Base-by-base conservation (phyloP, 1,139 yeast genomes). In the Suhomyces coccinellae region DNA sequence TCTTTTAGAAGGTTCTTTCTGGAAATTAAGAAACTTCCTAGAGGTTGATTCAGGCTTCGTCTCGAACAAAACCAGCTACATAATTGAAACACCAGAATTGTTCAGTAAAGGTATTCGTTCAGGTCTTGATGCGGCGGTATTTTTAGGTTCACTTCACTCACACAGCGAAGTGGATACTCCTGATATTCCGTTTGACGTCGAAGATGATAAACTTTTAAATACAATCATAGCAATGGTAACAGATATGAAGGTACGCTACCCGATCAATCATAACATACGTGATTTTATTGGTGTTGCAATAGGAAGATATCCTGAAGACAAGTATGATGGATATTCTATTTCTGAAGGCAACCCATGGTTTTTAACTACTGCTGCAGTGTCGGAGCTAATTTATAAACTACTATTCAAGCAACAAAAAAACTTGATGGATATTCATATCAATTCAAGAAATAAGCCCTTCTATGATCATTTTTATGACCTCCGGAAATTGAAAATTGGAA, bases 341-440 rank as follows among this genome's bases (percentile, higher is more conserved):
- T 74, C 85, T 13, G 85, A 82, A 54, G 98, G 97, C 2, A 93
- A 93, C 58, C 98, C 99, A 2, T 93, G 98, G 99, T 91, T 91
- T 61, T 77, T 93, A 48, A 76, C 95, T 17, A 91, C 97, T 0
- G 82, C 93, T 0, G 74, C 93, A 3, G 91, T 93, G 1, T 78
- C 95, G 1, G 89, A 85, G 55, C 59, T 79, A 9, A 56, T 84
- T 32, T 78, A 62, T 63, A 74, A 62, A 45, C 56, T 58, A 40
- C 63, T 65, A 47, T 67, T 56, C 57, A 69, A 58, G 52, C 54
- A 57, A 31, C 53, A 53, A 47, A 48, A 46, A 27, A 54, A 51
- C 35, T 58, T 55, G 45, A 47, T 53, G 38, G 72, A 63, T 53
- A 56, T 66, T 38, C 50, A 56, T 4, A 59, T 69, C 30, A 64